Evolutionary conservation across 805 yeast species (phyloP), one percentile per base, ranked within the genome.

Genomic region (Pichia manshurica): DNA sequence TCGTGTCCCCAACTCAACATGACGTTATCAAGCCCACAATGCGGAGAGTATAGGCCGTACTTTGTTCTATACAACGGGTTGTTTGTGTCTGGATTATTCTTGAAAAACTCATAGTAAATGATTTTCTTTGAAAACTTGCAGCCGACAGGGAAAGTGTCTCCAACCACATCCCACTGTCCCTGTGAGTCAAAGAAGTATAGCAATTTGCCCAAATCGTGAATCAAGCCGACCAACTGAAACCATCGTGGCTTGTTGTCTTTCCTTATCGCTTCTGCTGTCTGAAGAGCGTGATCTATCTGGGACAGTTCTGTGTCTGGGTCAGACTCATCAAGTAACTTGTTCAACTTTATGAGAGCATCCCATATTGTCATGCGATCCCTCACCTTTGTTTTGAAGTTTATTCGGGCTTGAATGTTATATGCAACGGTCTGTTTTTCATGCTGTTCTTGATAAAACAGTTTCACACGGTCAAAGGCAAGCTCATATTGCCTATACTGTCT

Each of bases 141-240:
- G 3, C 89, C 89, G 22, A 82, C 86, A 0, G 88, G 86, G 56
- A 82, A 82, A 3, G 88, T 82, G 59, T 82, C 89, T 5, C 89
- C 89, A 19, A 82, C 89, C 28, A 82, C 89, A 58, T 82, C 87
- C 88, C 88, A 82, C 60, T 82, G 88, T 7, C 88, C 88, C 55
- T 78, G 72, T 13, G 87, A 81, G 55, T 81, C 87, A 57, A 76
- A 82, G 53, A 82, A 82, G 59, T 82, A 82, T 16, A 82, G 67
- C 16, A 82, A 69, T 56, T 82, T 82, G 0, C 89, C 89, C 50
- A 82, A 65, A 59, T 82, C 89, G 57, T 82, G 89, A 36, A 82
- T 79, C 29, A 82, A 64, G 1, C 89, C 89, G 7, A 82, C 87
- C 21, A 82, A 64, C 61, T 82, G 88, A 70, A 82, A 82, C 89